A percentile compares a stretch with the other conserved stretches of the same genome.
These are phyloP conservation scores for Bipolaris victoriae DNA, from an alignment of 2,329 filamentous ascomycete species.

Conservation along the genomic window DNA sequence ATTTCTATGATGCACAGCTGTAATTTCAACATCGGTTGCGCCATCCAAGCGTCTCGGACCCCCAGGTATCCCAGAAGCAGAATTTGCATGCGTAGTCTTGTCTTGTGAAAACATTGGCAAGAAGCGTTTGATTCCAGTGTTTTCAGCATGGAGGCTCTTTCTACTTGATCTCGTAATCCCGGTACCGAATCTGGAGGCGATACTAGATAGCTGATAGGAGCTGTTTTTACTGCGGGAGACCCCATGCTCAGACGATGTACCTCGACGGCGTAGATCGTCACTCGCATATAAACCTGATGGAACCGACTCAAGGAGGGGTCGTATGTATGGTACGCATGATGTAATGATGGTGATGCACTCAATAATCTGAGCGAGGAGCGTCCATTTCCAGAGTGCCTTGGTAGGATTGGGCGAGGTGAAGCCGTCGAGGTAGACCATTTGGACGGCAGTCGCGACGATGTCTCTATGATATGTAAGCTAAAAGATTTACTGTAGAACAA, in stretches of 20 bases:
- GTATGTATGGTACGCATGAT: slow-evolving; percentile 45
- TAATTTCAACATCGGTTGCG: slow-evolving; percentile 41
- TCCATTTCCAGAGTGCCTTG: slow-evolving; percentile 45
- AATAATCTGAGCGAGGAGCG: slow-evolving; percentile 41
- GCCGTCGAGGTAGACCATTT: slow-evolving; percentile 37
- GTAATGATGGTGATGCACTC: slow-evolving; percentile 46
- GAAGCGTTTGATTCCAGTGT: slow-evolving; percentile 33
- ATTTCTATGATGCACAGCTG: slow-evolving; percentile 23
- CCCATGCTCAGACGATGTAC: slow-evolving; percentile 36
- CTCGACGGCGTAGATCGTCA: slow-evolving; percentile 42
- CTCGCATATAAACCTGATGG: slow-evolving; percentile 44
- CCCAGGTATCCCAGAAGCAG: slow-evolving; percentile 44
- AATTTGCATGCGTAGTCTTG: slow-evolving; percentile 39
- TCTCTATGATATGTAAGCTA: slow-evolving; percentile 30
- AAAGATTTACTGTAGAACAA: not conserved
- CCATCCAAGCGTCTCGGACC: slow-evolving; percentile 41
- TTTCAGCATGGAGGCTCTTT: slow-evolving; percentile 26
- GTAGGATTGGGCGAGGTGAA: slow-evolving; percentile 39
- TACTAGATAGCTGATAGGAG: slow-evolving; percentile 41
- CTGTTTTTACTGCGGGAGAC: slow-evolving; percentile 36
- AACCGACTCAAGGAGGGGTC: slow-evolving; percentile 42
- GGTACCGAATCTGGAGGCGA: slow-evolving; percentile 11
- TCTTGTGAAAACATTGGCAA: slow-evolving; percentile 39
- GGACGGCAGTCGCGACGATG: slow-evolving; percentile 41
- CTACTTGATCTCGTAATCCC: slow-evolving; percentile 14